Base-by-base conservation (phyloP, 2,329 filamentous ascomycete species). In the Aspergillus fumigatus region DNA sequence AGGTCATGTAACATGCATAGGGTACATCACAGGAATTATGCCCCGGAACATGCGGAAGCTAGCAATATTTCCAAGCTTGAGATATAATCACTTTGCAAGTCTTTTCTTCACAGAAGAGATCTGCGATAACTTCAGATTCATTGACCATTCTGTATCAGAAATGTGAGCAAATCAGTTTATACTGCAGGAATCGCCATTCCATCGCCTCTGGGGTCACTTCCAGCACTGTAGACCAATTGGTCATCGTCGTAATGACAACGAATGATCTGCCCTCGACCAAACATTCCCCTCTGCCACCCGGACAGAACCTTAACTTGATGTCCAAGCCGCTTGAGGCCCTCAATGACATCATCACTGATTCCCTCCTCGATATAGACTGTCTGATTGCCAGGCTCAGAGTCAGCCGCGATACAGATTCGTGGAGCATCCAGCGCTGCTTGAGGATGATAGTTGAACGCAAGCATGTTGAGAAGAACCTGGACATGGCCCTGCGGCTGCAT, bases 401-500 rank as follows among this genome's bases (percentile, higher is more conserved):
- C 88, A 0, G 89, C 85, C 1, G 88, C 88, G 57, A 97, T 90
- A 66, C 92, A 97, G 62, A 97, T 82, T n/a, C 94, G 82, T 17
- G 94, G 93, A 3, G 93, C 88, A 69, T 99, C 94, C 0, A 97
- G 82, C 2, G 93, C 92, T 57, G 90, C 86, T 74, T 99, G 94
- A 0, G 92, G 92, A 60, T 87, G 88, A 53, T 91, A 80, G 1
- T 86, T 85, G 65, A 92, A 96, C 0, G 92, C 84, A 0, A 96
- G 75, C 83, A 96, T 92, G 63, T 95, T 96, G 1, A 97, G 80
- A 9, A 99, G 77, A 0, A 96, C 92, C 74, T 97, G 94, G 0
- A 97, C 87, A 59, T 97, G 94, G 23, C 93, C 94, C 74, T 97
- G 94, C 0, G 94, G 94, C 76, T 99, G 94, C 89, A 97, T 97